Percentiles rank a stretch among this genome's conserved stretches.
Conservation (phyloP, 495 filamentous ascomycete genomes). For the Filosporella fistucella region DNA sequence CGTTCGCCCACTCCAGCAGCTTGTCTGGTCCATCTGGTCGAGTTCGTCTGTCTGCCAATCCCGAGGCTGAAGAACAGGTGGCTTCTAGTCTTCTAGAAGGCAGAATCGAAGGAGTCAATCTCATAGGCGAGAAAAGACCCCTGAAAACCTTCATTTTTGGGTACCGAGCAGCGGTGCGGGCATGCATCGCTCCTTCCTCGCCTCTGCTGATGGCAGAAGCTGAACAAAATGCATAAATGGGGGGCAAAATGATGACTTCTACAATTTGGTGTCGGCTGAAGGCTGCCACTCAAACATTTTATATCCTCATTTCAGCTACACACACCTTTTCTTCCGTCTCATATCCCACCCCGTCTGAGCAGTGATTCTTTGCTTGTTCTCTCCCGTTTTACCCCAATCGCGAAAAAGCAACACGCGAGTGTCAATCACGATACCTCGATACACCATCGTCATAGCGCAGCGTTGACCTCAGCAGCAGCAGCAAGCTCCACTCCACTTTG, state of each 20-base stretch:
- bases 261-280: neutral
- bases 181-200: no score
- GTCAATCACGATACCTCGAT: neutral
- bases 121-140: neutral
- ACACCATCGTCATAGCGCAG: conserved; percentile 12
- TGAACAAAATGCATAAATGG: neutral
- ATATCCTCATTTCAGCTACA: neutral
- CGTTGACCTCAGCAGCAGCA: no score
- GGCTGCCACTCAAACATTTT: neutral
- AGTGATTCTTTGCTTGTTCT: no score
- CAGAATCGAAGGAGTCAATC: conserved; percentile 17
- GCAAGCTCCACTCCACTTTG: neutral
- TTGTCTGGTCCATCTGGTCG: no score
- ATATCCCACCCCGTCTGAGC: neutral
- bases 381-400: no score
- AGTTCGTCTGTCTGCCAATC: neutral
- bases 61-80: conserved; percentile 5
- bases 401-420: neutral
- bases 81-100: conserved; percentile 14
- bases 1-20: no score
- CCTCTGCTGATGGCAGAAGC: no score
- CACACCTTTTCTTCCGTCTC: neutral
- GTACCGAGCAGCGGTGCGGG: neutral
- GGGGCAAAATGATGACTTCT: neutral
- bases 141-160: neutral